phyloP scores from a whole-genome alignment of 331 rosid genomes.

The Pyracantha coccinea region DNA sequence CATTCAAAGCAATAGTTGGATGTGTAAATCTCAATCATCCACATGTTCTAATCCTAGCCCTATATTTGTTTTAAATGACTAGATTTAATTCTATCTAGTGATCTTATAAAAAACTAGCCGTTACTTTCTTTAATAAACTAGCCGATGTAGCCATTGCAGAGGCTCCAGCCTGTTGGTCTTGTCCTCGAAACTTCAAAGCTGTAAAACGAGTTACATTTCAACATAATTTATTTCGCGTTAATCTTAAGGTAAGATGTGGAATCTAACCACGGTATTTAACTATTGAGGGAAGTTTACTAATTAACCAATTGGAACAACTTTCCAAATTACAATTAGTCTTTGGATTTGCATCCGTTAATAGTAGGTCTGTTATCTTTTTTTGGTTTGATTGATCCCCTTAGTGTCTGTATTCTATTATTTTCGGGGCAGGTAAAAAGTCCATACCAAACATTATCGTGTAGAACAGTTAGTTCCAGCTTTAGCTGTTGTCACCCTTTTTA shows the following conservation, averaged over 20 bases:
- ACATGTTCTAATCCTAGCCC: too few relatives aligned
- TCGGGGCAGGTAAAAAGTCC: slow-evolving; percentile 3
- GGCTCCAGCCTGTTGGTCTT: too few relatives aligned
- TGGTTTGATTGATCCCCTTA: neutral
- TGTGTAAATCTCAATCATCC: too few relatives aligned
- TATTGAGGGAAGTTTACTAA: neutral
- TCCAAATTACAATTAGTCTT: neutral
- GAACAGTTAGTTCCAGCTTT: neutral
- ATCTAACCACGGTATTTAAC: neutral
- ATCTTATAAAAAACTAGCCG: too few relatives aligned
- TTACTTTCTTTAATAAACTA: too few relatives aligned
- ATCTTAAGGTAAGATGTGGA: neutral
- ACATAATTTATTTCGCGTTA: too few relatives aligned
- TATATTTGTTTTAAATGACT: too few relatives aligned
- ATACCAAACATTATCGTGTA: neutral
- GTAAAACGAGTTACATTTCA: too few relatives aligned
- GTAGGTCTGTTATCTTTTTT: neutral
- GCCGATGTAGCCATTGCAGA: too few relatives aligned
- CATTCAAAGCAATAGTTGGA: too few relatives aligned
- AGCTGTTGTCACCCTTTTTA: neutral
- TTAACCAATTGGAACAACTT: neutral
- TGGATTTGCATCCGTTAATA: neutral
- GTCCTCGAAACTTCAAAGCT: too few relatives aligned
- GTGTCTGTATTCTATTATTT: neutral
- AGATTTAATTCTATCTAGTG: too few relatives aligned